phyloP scores from a whole-genome alignment of 2,329 filamentous ascomycete species.

The Cucurbitaria berberidis region DNA sequence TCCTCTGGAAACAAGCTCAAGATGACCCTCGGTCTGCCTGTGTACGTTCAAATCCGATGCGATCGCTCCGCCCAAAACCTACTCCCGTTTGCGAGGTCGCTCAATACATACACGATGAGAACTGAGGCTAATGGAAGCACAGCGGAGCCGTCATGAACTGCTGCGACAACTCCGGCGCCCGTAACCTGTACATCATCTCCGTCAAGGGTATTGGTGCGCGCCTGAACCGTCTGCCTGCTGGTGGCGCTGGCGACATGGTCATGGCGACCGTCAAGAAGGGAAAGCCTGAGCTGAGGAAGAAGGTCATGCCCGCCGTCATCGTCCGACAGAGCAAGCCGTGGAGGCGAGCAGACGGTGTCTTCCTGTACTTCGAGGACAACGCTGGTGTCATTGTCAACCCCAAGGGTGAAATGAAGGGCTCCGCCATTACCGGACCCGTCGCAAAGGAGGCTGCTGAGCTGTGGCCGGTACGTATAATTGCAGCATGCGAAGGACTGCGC shows the following conservation, averaged over 20 bases:
- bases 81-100: constrained; percentile 8
- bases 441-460: constrained; percentile 99
- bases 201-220: constrained; percentile 98
- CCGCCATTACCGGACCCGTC: constrained; percentile 97
- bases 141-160: constrained; percentile 99
- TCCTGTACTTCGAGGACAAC: constrained; percentile 99
- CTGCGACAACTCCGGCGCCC: constrained; percentile 98
- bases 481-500: constrained; percentile 5
- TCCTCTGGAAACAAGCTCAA: constrained; percentile 99
- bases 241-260: constrained; percentile 99
- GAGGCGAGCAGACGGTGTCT: constrained; percentile 98
- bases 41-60: constrained; percentile 70
- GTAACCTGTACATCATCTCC: constrained; percentile 99
- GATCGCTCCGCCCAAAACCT: constrained; percentile 13
- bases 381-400: constrained; percentile 99
- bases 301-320: constrained; percentile 99
- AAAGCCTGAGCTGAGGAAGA: constrained; percentile 99
- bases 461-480: constrained; percentile 79
- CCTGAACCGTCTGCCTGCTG: constrained; percentile 95
- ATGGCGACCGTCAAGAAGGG: constrained; percentile 99
- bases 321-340: constrained; percentile 99
- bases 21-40: constrained; percentile 99
- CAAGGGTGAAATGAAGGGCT: constrained; percentile 99
- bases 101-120: constrained; percentile 13
- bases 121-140: constrained; percentile 41